Base-by-base conservation (phyloP, 2,329 filamentous ascomycete genomes). In the Daldinia sp. region DNA sequence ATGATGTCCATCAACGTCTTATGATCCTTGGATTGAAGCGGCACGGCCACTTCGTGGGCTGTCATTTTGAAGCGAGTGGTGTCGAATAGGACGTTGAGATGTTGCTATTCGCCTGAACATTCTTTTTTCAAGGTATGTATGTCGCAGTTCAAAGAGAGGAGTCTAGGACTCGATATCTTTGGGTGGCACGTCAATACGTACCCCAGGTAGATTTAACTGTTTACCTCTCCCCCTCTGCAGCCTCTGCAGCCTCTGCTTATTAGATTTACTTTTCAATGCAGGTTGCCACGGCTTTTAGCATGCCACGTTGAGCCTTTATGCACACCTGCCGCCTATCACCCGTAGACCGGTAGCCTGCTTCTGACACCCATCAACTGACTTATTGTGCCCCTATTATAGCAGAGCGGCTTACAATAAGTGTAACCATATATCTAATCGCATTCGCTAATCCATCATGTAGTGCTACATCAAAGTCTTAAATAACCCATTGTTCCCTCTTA, bases 1-100 rank as follows among this genome's bases (percentile, higher is more conserved):
- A 80, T 77, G 39, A 73, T 73, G 49, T 80, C 76, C 48, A 80
- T 57, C 48, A 70, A 56, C n/a, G 55, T 58, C 54, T 64, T 67
- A 17, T 70, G 67, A 34, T 70, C 68, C 39, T 68, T 65, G 3
- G 68, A 70, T 43, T 70, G 68, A 23, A 70, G 48, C 17, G 63
- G 30, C 17, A 41, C 30, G 11, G 21, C 52, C 29, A 19, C 30
- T 9, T 39, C 13, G 3, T 43, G 37, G 8, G 3, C 39, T 9
- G 54, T 39, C 64, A 64, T 67, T 4, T 51, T 56, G 4, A 17
- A 15, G n/a, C 10, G 5, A 7, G 10, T 13, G 4, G 9, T 25
- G 23, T 23, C 7, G 8, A 25, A 25, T 25, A 7, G 25, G 11
- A 5, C 3, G 21, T 15, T 25, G 19, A 45, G 15, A 7, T 8